Conservation (phyloP, 2,329 filamentous ascomycete species). For the Colletotrichum higginsianum region DNA sequence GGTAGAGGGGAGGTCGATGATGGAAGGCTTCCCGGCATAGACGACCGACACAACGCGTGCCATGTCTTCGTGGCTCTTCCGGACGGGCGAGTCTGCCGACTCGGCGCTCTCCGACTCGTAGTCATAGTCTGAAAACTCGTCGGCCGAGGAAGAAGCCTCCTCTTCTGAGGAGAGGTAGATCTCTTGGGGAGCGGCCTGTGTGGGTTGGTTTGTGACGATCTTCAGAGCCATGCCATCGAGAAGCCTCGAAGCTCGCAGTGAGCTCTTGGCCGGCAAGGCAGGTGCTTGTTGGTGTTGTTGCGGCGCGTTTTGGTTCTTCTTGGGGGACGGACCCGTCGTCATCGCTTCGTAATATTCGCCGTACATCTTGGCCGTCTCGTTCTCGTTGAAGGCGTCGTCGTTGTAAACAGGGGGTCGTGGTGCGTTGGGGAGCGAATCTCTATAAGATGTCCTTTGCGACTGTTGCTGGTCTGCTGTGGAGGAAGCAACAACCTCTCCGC, state of each 20-base stretch:
- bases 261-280: conserved; percentile 66
- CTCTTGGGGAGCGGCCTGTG: conserved; percentile 67
- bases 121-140: conserved; percentile 71
- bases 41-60: conserved; percentile 73
- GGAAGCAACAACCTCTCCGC: conserved; percentile 15
- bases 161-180: conserved; percentile 77
- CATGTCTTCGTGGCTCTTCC: conserved; percentile 67
- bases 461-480: conserved; percentile 19
- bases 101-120: conserved; percentile 57
- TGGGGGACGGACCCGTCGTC: conserved; percentile 41
- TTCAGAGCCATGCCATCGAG: conserved; percentile 55
- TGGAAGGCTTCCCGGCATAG: conserved; percentile 71
- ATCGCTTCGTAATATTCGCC: conserved; percentile 44
- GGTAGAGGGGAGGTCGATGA: conserved; percentile 63
- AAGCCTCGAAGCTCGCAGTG: conserved; percentile 63
- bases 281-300: conserved; percentile 51
- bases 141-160: conserved; percentile 74
- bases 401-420: conserved; percentile 37
- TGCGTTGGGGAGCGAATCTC: conserved; percentile 42
- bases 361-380: conserved; percentile 43
- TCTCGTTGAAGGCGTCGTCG: conserved; percentile 43
- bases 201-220: conserved; percentile 48
- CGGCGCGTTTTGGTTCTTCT: conserved; percentile 38
- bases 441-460: conserved; percentile 41
- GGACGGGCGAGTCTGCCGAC: conserved; percentile 46